phyloP scores from a whole-genome alignment of 129 eudicot genomes.

The Arctium minus region DNA sequence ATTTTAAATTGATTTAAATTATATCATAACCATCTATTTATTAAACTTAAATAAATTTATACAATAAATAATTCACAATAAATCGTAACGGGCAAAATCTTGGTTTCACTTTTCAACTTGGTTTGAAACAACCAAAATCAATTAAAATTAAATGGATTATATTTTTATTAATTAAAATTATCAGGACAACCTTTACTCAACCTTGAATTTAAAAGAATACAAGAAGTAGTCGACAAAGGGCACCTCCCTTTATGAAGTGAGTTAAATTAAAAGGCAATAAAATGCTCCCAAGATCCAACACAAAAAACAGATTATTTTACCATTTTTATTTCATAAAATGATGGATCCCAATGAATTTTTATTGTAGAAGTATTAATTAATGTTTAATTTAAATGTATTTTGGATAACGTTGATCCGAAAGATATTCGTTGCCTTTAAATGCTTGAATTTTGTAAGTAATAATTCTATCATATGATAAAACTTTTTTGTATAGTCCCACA shows the following conservation, averaged over 20 bases:
- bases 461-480: background rate
- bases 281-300: conserved; percentile 31
- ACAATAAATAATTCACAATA: too few relatives aligned
- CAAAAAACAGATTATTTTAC: conserved; percentile 5
- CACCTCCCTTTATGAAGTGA: conserved; percentile 11
- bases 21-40: too few relatives aligned
- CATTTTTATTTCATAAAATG: conserved; percentile 12
- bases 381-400: background rate
- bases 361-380: background rate
- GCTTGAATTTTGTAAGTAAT: background rate
- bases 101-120: too few relatives aligned
- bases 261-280: conserved; percentile 10
- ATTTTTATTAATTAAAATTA: background rate
- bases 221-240: conserved; percentile 5
- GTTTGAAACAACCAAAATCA: too few relatives aligned
- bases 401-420: conserved; percentile 15
- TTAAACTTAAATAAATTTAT: too few relatives aligned
- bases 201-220: background rate
- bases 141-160: too few relatives aligned
- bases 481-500: background rate
- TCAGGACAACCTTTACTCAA: conserved; percentile 9
- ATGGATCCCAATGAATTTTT: conserved; percentile 23
- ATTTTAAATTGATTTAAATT: too few relatives aligned
- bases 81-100: too few relatives aligned
- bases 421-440: conserved; percentile 6